phyloP scores from a whole-genome alignment of 495 filamentous ascomycete genomes.

The Niebla homalea region DNA sequence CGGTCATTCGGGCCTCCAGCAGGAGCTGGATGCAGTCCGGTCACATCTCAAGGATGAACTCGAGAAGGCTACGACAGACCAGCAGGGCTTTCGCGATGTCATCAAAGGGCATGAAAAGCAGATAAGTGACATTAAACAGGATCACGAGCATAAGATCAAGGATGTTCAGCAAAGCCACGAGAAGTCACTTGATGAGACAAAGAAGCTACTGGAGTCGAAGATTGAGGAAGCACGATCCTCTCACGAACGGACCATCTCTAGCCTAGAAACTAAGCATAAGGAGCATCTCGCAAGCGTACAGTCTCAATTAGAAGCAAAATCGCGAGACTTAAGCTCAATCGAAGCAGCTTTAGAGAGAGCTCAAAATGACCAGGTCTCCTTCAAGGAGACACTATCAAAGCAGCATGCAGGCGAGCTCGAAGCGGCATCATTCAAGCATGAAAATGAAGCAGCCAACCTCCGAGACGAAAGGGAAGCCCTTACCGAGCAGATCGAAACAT shows the following conservation, averaged over 20 bases:
- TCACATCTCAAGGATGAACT: neutral
- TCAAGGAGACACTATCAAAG: neutral
- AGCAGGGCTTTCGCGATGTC: neutral
- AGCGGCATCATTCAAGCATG: neutral
- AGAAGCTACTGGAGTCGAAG: neutral
- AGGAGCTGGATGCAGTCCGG: neutral
- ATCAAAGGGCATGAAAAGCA: neutral
- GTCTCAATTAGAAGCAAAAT: neutral
- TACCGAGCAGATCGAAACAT: neutral
- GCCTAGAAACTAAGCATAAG: neutral
- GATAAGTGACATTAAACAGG: neutral
- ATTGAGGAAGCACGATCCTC: neutral
- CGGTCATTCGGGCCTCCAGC: neutral
- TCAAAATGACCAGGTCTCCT: neutral
- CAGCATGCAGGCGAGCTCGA: constrained; percentile 3
- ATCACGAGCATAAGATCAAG: neutral
- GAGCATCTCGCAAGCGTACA: neutral
- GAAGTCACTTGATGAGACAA: neutral
- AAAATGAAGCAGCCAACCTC: neutral
- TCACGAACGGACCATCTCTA: neutral
- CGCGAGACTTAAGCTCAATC: neutral
- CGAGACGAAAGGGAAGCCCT: neutral
- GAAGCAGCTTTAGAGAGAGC: neutral
- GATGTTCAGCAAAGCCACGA: neutral
- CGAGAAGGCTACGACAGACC: neutral